These are phyloP conservation scores for Chaetomiaceae sp. DNA, from an alignment of 2,329 filamentous ascomycete species.

Conservation along the genomic window DNA sequence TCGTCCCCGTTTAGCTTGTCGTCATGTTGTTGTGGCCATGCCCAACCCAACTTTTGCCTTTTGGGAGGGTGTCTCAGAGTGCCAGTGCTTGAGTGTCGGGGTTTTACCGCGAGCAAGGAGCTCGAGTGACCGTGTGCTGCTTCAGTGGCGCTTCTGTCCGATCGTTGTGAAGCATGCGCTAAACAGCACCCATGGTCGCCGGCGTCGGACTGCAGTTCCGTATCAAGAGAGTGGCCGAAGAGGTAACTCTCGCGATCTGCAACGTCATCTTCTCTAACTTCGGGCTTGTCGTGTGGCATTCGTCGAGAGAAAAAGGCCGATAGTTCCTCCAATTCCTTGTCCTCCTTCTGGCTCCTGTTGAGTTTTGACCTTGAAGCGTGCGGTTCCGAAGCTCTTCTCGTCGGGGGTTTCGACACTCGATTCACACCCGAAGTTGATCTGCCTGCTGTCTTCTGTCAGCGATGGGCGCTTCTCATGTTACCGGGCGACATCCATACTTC, in stretches of 20 bases:
- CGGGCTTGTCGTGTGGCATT: neutral
- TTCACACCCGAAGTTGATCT: neutral
- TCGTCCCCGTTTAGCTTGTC: neutral
- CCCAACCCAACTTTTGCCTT: no score
- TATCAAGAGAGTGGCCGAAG: neutral
- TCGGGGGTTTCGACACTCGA: neutral
- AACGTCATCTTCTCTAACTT: neutral
- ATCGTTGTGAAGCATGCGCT: neutral
- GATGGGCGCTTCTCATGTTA: neutral
- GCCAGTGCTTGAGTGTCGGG: neutral
- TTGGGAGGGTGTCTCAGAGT: neutral
- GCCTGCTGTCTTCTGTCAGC: constrained; percentile 6
- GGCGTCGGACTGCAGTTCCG: neutral
- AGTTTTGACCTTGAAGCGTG: neutral
- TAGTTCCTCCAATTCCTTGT: constrained; percentile 33
- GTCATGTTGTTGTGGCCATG: neutral
- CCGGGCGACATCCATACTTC: neutral
- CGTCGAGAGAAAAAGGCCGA: constrained; percentile 33
- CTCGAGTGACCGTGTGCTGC: neutral
- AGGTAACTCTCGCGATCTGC: neutral
- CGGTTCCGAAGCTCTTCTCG: neutral
- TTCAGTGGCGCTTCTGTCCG: neutral
- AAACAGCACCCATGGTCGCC: neutral
- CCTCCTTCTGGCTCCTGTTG: constrained; percentile 28
- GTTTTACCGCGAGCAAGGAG: neutral